Evolutionary conservation across 495 filamentous ascomycete species (phyloP).

Genomic region (Neurospora sp.): DNA sequence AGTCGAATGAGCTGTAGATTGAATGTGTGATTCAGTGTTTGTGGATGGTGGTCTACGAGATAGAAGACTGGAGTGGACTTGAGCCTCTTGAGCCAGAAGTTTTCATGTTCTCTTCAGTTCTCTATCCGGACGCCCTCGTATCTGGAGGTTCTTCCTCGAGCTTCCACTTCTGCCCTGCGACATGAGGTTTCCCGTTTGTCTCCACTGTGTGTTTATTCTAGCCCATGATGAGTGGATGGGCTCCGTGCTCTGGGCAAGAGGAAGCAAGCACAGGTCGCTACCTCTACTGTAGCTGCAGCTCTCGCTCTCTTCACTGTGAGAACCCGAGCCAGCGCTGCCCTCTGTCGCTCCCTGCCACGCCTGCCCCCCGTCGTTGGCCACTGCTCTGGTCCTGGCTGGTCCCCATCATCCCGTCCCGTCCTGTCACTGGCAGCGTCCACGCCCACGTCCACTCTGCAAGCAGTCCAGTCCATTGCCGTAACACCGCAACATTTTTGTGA

Average conservation of each 20-base stretch:
- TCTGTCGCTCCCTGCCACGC: neutral
- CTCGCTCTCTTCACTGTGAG: neutral
- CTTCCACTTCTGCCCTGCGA: neutral
- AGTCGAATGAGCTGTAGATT: neutral
- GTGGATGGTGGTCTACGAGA: neutral
- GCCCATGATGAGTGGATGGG: neutral
- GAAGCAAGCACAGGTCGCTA: neutral
- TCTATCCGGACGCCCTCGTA: neutral
- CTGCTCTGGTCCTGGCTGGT: neutral
- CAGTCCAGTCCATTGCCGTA: slow-evolving; percentile 15
- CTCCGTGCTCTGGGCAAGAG: neutral
- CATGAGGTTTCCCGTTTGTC: neutral
- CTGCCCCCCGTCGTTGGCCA: neutral
- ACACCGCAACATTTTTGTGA: slow-evolving; percentile 29
- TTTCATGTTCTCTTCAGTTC: neutral
- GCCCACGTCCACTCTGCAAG: neutral
- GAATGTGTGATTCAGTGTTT: neutral
- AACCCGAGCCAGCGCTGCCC: neutral
- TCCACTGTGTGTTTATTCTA: neutral
- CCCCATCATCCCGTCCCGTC: neutral
- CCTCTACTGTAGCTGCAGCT: neutral
- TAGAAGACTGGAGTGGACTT: neutral
- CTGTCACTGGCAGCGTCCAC: neutral
- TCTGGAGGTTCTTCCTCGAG: neutral
- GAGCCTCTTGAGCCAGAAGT: neutral